A percentile compares a stretch with the other conserved stretches of the same genome.
phyloP scores from a whole-genome alignment of 371 early-diverging fungal genomes.

The Apophysomyces elegans region DNA sequence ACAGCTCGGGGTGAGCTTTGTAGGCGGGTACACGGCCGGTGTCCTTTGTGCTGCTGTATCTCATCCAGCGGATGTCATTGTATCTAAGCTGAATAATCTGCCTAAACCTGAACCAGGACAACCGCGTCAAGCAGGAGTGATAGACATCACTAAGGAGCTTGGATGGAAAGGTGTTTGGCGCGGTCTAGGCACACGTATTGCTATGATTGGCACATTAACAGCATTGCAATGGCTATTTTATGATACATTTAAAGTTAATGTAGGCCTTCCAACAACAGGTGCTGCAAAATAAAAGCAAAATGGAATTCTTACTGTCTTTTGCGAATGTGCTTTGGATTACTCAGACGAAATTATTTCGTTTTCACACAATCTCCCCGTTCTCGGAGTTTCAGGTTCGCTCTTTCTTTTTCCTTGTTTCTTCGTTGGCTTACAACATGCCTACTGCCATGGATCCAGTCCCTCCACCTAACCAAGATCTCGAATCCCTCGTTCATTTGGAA shows the following conservation, averaged over 20 bases:
- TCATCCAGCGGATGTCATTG: conserved; percentile 94
- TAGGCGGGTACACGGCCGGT: conserved; percentile 90
- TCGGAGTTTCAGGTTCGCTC: neutral
- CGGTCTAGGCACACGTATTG: conserved; percentile 73
- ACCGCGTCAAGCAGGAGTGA: conserved; percentile 46
- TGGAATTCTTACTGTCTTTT: too few relatives aligned
- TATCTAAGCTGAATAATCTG: conserved; percentile 84
- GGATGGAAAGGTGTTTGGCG: conserved; percentile 65
- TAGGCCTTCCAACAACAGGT: conserved; percentile 34
- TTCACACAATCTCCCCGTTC: too few relatives aligned
- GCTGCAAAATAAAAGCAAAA: conserved; percentile 4
- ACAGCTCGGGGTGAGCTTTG: conserved; percentile 83
- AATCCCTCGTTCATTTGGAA: conserved; percentile 63
- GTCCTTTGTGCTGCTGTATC: conserved; percentile 90
- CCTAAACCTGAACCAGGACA: conserved; percentile 35
- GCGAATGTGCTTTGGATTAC: too few relatives aligned
- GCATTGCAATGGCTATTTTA: conserved; percentile 69
- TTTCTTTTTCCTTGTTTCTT: neutral
- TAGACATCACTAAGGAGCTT: conserved; percentile 61
- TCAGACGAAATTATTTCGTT: too few relatives aligned
- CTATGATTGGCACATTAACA: conserved; percentile 78
- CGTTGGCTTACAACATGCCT: neutral
- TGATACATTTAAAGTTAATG: conserved; percentile 29
- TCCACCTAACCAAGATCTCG: conserved; percentile 46
- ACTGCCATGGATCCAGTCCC: neutral